Evolutionary conservation across 345 rosid species (phyloP).

Genomic region (Eucalyptus polyanthemos): DNA sequence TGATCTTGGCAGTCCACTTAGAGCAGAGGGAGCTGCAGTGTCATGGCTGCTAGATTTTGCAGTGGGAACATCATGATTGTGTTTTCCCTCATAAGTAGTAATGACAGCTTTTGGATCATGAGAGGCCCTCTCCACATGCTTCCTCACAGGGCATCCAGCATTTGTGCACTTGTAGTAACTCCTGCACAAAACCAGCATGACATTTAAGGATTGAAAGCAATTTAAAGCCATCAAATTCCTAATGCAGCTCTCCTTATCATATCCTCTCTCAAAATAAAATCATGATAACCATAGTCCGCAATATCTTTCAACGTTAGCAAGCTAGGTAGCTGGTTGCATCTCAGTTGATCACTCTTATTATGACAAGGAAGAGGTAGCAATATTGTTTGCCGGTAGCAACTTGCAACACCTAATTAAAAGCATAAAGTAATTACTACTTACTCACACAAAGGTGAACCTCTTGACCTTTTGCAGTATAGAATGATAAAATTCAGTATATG

Average conservation of each 20-base stretch:
- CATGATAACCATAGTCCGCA: neutral
- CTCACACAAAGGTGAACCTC: neutral
- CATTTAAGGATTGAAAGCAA: neutral
- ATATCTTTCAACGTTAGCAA: neutral
- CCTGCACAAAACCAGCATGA: constrained; percentile 28
- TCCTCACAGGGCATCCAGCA: constrained; percentile 90
- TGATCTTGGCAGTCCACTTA: constrained; percentile 31
- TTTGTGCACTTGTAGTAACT: constrained; percentile 98
- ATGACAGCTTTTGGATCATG: constrained; percentile 98
- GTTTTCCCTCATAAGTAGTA: constrained; percentile 98
- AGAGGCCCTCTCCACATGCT: constrained; percentile 98
- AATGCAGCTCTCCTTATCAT: neutral
- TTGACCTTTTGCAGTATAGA: neutral
- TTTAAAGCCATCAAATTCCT: neutral
- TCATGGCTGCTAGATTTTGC: constrained; percentile 64
- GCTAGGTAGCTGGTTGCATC: neutral
- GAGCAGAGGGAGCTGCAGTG: constrained; percentile 32
- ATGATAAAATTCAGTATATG: neutral
- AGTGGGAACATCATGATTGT: constrained; percentile 89
- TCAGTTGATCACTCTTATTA: neutral
- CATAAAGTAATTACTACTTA: neutral
- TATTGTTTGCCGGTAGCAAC: neutral
- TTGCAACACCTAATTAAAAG: neutral
- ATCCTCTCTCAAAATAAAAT: neutral
- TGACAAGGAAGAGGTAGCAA: neutral